Conservation (phyloP, 164 flowering plant species). For the Pachysandra terminalis region DNA sequence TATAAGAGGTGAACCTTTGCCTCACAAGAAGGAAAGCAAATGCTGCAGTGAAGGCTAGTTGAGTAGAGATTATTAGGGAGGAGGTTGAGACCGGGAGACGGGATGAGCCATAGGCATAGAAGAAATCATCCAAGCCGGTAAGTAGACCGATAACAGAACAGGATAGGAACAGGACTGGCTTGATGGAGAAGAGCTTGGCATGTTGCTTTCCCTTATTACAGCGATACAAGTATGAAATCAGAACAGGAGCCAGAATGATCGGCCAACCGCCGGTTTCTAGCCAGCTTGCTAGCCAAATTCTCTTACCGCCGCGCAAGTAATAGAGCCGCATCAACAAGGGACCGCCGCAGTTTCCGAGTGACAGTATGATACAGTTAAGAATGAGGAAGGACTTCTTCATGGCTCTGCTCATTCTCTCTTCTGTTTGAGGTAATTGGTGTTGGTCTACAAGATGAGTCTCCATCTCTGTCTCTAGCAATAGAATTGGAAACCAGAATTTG, state of each 20-base stretch:
- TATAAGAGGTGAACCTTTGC: slow-evolving; percentile 42
- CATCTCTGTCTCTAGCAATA: background rate
- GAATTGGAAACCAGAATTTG: too few species aligned
- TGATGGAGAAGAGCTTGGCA: slow-evolving; percentile 20
- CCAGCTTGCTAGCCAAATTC: too few species aligned
- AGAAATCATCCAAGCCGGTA: slow-evolving; percentile 45
- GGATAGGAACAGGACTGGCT: slow-evolving; percentile 21
- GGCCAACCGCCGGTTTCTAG: slow-evolving; percentile 59
- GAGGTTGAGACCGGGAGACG: slow-evolving; percentile 56
- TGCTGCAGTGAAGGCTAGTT: too few species aligned
- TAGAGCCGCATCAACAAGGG: slow-evolving; percentile 47
- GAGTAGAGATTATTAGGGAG: slow-evolving; percentile 41
- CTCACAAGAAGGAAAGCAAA: slow-evolving; percentile 48
- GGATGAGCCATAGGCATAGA: slow-evolving; percentile 46
- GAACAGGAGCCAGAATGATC: slow-evolving; percentile 37
- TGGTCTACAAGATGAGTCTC: background rate
- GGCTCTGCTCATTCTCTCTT: background rate
- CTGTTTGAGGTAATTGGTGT: background rate
- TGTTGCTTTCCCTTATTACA: background rate
- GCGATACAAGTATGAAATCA: slow-evolving; percentile 11
- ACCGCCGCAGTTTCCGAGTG: slow-evolving; percentile 39
- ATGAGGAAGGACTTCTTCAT: slow-evolving; percentile 14
- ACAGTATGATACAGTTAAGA: slow-evolving; percentile 19
- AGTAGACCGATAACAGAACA: slow-evolving; percentile 39
- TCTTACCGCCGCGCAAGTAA: too few species aligned